These are phyloP conservation scores for Castanea mollissima DNA, from an alignment of 306 rosid species.

Conservation along the genomic window DNA sequence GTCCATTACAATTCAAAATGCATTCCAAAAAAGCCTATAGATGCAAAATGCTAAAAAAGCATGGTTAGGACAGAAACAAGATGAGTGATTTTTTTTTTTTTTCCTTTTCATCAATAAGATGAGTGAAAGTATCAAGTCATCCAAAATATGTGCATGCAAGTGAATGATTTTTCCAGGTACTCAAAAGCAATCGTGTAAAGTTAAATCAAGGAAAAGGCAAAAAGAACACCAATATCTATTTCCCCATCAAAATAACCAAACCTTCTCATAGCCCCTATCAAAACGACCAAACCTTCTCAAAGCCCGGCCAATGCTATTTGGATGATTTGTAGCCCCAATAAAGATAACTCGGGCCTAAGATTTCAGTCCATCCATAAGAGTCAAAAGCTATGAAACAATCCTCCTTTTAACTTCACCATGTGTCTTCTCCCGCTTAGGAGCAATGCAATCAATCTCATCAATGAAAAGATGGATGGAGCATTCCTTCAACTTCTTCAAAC, in stretches of 20 bases:
- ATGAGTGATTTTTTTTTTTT: neutral
- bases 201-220: neutral
- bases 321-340: slow-evolving; percentile 70
- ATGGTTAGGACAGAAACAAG: neutral
- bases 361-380: slow-evolving; percentile 69
- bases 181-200: neutral
- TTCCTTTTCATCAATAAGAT: too few relatives aligned
- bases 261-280: slow-evolving; percentile 69
- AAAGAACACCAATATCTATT: slow-evolving; percentile 61
- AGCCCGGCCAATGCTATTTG: slow-evolving; percentile 63
- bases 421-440: slow-evolving; percentile 71
- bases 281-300: slow-evolving; percentile 71
- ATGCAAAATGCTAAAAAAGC: neutral
- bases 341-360: slow-evolving; percentile 68
- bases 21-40: neutral
- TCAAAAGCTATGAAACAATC: slow-evolving; percentile 62
- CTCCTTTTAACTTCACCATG: slow-evolving; percentile 69
- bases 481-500: slow-evolving; percentile 74
- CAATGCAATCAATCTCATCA: slow-evolving; percentile 68
- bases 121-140: neutral
- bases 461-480: slow-evolving; percentile 68
- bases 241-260: slow-evolving; percentile 73
- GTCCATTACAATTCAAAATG: neutral
- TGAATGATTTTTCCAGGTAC: neutral
- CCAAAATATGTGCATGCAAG: neutral